Base-by-base conservation (phyloP, 2,329 filamentous ascomycete species). In the Sporothrix luriei region DNA sequence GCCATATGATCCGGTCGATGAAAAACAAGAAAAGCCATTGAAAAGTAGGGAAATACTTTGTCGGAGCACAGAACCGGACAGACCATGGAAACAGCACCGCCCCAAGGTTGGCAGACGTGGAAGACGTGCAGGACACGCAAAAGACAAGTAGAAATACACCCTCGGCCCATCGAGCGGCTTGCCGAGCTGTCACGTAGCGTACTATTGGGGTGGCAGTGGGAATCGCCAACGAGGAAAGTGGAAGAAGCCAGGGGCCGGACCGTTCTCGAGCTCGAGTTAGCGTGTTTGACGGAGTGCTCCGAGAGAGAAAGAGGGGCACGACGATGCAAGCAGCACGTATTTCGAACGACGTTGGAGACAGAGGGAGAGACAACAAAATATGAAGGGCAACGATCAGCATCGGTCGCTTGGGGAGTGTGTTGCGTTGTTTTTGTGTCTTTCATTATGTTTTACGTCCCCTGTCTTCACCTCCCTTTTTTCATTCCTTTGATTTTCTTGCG, bases 191-290 rank as follows among this genome's bases (percentile, higher is more conserved):
- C n/a, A n/a, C n/a, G n/a, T n/a, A n/a, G n/a, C n/a, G n/a, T n/a
- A n/a, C 16, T 16, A 24, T 13, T 7, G 61, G 61, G n/a, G 38
- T 43, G 40, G 40, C 21, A 43, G 14, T 43, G 11, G 14, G 40
- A 13, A 43, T 43, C 14, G 40, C 40, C 4, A 4, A 33, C 2
- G 33, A 33, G 33, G 33, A 33, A 33, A 57, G 65, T 57, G 51
- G 65, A 33, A 67, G 49, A 67, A 67, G 38, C 64, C 51, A 54
- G 65, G 65, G 65, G 38, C 38, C 65, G 65, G 51, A 55, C 65
- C 65, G 65, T 33, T 33, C 33, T 33, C 33, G 33, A 33, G 29
- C 33, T 33, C 21, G 57, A 67, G 65, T 24, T 67, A 51, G 65
- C 65, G 51, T 51, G 38, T 57, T 46, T 43, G 38, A 55, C 51